A percentile compares a stretch with the other conserved stretches of the same genome.
phyloP scores from a whole-genome alignment of 176 grass and related monocot genomes.

The Canna indica region DNA sequence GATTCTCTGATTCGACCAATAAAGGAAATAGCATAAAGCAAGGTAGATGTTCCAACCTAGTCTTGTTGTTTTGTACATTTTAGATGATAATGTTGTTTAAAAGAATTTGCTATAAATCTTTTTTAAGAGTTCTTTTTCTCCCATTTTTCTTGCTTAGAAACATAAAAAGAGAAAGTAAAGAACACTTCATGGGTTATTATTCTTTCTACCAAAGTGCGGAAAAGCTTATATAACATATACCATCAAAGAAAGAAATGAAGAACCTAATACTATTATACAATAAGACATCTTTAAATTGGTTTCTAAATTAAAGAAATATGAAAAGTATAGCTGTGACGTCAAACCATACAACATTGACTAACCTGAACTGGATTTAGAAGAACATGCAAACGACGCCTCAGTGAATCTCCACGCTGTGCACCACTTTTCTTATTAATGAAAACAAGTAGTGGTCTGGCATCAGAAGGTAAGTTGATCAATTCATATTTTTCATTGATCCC shows the following conservation, averaged over 20 bases:
- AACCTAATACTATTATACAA: not conserved
- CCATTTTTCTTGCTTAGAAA: not conserved
- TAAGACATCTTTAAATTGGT: not conserved
- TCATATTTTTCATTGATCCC: conserved; percentile 18
- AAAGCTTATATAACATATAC: not conserved
- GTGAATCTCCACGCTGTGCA: conserved; percentile 16
- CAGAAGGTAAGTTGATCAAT: conserved; percentile 13
- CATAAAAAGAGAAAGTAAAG: not conserved
- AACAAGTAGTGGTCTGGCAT: conserved; percentile 25
- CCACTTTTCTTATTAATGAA: conserved; percentile 30
- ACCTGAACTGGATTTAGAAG: conserved; percentile 29
- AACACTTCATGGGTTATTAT: not conserved
- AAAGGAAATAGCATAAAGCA: not conserved
- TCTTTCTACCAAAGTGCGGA: not conserved
- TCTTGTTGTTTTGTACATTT: too few species aligned
- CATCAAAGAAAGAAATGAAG: not conserved
- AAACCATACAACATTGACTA: not conserved
- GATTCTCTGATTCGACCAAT: not conserved
- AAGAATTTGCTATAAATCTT: too few species aligned
- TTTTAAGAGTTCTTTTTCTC: not conserved
- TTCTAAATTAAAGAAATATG: not conserved
- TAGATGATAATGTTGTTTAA: too few species aligned
- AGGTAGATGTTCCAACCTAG: not conserved
- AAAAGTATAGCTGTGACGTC: not conserved
- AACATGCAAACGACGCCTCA: conserved; percentile 9